These are phyloP conservation scores for Candida mattraensis DNA, from an alignment of 805 yeast species.

Conservation along the genomic window DNA sequence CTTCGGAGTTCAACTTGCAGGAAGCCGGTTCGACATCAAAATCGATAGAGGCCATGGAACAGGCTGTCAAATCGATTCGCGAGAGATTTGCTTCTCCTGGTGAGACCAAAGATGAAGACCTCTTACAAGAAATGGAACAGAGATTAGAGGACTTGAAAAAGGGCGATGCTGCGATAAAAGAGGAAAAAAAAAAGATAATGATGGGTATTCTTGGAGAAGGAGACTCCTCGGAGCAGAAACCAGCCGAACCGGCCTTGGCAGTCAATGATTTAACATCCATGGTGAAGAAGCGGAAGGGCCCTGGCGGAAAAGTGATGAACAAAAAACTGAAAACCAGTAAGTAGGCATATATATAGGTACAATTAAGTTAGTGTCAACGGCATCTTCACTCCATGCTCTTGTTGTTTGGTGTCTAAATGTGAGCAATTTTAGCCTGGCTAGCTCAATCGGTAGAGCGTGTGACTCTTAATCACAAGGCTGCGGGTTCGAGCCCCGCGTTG, in stretches of 20 bases:
- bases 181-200: conserved; percentile 52
- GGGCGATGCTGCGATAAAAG: conserved; percentile 49
- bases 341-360: too few relatives aligned
- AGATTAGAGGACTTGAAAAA: conserved; percentile 54
- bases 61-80: conserved; percentile 45
- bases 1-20: conserved; percentile 63
- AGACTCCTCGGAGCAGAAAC: conserved; percentile 25
- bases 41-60: conserved; percentile 47
- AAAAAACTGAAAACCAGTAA: conserved; percentile 17
- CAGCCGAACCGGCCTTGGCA: conserved; percentile 23
- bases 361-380: too few relatives aligned
- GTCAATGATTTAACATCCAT: conserved; percentile 64
- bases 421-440: too few relatives aligned
- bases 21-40: conserved; percentile 55
- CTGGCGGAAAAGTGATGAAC: conserved; percentile 16
- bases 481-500: conserved; percentile 31
- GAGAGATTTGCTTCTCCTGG: conserved; percentile 37
- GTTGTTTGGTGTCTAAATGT: too few relatives aligned
- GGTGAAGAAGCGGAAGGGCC: conserved; percentile 51
- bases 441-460: conserved; percentile 32
- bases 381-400: too few relatives aligned
- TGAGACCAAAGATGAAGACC: conserved; percentile 43
- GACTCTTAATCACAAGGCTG: conserved; percentile 31
- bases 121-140: conserved; percentile 55
- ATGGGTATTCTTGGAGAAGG: conserved; percentile 57